phyloP scores from a whole-genome alignment of 2,329 filamentous ascomycete genomes.

The Cladosporium sp. region DNA sequence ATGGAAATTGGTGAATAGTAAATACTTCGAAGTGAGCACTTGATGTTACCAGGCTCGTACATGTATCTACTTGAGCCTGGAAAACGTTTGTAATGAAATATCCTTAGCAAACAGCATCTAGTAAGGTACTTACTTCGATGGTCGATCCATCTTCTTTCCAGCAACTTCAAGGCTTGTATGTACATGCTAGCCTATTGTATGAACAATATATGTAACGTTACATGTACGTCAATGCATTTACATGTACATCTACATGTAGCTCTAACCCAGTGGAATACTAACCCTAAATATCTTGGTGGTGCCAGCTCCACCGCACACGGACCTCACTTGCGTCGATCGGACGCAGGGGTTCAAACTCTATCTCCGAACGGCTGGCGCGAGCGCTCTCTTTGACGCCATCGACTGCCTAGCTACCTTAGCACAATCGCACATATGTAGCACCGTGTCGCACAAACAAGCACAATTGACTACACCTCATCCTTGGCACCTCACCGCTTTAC shows the following conservation, averaged over 20 bases:
- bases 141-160: background rate
- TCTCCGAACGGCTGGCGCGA: conserved; percentile 13
- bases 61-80: no score
- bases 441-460: background rate
- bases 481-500: conserved; percentile 1
- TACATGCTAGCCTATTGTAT: background rate
- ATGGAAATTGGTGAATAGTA: no score
- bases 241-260: no score
- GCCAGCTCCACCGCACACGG: background rate
- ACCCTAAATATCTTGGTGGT: background rate
- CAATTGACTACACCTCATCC: background rate
- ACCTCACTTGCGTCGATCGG: background rate
- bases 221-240: background rate
- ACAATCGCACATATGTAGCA: conserved; percentile 1
- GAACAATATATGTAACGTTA: background rate
- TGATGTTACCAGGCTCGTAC: no score
- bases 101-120: no score
- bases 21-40: no score
- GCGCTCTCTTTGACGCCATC: conserved; percentile 15
- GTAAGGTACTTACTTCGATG: background rate
- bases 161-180: background rate
- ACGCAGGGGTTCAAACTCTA: conserved; percentile 10
- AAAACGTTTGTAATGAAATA: no score
- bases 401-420: background rate
- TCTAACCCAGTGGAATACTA: background rate